Conservation (phyloP, 1,139 yeast genomes). For the Candida pseudoviswanathii region DNA sequence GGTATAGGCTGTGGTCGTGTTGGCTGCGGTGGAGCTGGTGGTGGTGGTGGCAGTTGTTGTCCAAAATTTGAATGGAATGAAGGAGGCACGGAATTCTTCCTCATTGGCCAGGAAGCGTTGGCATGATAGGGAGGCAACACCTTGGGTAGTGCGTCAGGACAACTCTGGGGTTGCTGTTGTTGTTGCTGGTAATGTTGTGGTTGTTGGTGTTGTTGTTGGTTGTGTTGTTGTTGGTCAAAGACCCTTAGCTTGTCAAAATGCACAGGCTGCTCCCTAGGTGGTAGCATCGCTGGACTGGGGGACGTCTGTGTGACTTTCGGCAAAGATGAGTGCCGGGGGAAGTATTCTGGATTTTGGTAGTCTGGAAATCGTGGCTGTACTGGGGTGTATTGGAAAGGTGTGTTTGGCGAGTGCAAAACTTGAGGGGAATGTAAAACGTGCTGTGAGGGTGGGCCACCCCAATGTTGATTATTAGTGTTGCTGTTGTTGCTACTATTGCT, state of each 20-base stretch:
- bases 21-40: no score
- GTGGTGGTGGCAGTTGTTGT: background rate
- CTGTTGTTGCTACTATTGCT: background rate
- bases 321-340: background rate
- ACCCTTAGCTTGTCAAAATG: background rate
- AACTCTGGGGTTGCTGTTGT: background rate
- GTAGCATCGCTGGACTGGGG: background rate
- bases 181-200: background rate
- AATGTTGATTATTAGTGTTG: background rate
- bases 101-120: background rate
- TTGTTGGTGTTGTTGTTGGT: background rate
- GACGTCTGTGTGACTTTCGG: background rate
- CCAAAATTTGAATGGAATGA: background rate
- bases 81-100: background rate
- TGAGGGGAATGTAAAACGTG: background rate
- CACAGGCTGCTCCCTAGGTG: background rate
- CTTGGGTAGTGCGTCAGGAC: background rate
- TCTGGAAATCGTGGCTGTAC: background rate
- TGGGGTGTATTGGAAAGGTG: background rate
- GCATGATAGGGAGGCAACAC: background rate
- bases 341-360: background rate
- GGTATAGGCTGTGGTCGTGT: no score
- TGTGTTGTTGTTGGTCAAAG: background rate
- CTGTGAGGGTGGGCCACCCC: background rate
- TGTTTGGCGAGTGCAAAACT: background rate